Conservation (phyloP, 2,329 filamentous ascomycete species). For the Botryotinia globosa region DNA sequence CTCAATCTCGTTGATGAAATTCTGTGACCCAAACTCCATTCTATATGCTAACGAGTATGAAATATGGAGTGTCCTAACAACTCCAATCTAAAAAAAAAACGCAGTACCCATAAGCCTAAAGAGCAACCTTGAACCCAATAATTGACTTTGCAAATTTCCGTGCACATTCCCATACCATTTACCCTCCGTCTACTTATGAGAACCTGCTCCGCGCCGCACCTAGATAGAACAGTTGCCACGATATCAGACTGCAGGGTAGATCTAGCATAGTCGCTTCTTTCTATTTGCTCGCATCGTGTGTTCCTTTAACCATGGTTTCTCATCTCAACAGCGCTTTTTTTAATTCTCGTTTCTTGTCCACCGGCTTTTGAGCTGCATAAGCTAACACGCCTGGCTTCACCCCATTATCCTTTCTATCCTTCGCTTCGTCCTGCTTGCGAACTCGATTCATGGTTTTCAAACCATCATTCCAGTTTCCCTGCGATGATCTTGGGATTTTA, state of each 20-base stretch:
- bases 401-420: neutral
- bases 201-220: neutral
- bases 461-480: neutral
- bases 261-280: neutral
- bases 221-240: neutral
- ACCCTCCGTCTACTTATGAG: fast-evolving
- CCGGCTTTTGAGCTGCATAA: neutral
- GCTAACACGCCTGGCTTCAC: neutral
- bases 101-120: neutral
- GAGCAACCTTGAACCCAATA: neutral
- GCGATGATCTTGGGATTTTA: neutral
- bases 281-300: neutral
- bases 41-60: neutral
- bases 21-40: neutral
- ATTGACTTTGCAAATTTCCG: neutral
- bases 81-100: neutral
- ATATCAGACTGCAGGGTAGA: neutral
- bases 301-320: neutral
- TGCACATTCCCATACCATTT: fast-evolving
- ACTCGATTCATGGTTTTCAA: neutral
- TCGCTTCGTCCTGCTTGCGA: neutral
- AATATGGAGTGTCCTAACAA: neutral
- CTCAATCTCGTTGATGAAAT: neutral
- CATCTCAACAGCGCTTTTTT: neutral
- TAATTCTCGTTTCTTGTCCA: too few relatives aligned